Conservation (phyloP, 2,329 filamentous ascomycete species). For the Rugonectria rugulosa region DNA sequence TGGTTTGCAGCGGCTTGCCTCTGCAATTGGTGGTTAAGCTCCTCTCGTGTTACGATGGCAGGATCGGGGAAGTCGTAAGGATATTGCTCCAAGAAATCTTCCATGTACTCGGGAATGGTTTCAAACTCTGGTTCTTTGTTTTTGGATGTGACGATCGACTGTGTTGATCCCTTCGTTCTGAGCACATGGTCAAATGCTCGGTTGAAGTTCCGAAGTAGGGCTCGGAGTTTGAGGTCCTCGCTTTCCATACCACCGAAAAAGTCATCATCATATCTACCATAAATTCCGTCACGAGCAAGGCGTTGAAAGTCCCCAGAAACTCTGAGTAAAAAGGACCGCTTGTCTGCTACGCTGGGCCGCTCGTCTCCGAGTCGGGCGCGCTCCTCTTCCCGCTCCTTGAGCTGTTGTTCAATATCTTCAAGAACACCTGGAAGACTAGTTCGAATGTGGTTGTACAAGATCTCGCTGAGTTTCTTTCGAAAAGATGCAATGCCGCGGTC, state of each 20-base stretch:
- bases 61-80: slow-evolving; percentile 43
- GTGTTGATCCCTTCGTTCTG: slow-evolving; percentile 31
- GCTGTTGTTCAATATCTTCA: slow-evolving; percentile 36
- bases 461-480: slow-evolving; percentile 43
- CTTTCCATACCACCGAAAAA: slow-evolving; percentile 46
- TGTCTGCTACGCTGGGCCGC: slow-evolving; percentile 34
- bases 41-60: slow-evolving; percentile 11
- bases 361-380: slow-evolving; percentile 31
- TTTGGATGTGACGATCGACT: slow-evolving; percentile 21
- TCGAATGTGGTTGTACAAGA: slow-evolving; percentile 42
- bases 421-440: slow-evolving; percentile 38
- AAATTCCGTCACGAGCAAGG: slow-evolving; percentile 39
- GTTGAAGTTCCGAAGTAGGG: slow-evolving; percentile 42
- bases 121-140: neutral
- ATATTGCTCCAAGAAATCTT: slow-evolving; percentile 30
- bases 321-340: slow-evolving; percentile 43
- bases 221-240: slow-evolving; percentile 38
- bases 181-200: slow-evolving; percentile 41
- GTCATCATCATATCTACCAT: slow-evolving; percentile 41
- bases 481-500: slow-evolving; percentile 43
- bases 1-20: slow-evolving; percentile 45
- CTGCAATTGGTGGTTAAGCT: slow-evolving; percentile 41
- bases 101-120: slow-evolving; percentile 38
- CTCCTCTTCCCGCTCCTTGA: slow-evolving; percentile 29
- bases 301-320: slow-evolving; percentile 47